phyloP scores from a whole-genome alignment of 306 rosid species.

The Inga oerstediana region DNA sequence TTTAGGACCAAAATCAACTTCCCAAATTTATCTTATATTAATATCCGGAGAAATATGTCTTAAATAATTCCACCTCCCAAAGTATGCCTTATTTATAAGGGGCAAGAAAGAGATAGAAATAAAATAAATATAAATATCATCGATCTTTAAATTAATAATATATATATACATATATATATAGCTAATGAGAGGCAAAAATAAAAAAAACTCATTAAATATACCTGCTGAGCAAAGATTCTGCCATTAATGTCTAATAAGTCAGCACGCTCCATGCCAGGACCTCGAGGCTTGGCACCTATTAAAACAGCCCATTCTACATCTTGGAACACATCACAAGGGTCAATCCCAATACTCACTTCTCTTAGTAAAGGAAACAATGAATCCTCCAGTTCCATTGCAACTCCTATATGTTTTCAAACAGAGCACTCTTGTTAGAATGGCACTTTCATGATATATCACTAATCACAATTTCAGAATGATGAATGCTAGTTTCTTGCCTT shows the following conservation, averaged over 20 bases:
- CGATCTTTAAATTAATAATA: too few relatives aligned
- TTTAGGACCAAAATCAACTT: too few relatives aligned
- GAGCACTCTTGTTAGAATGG: constrained; percentile 2
- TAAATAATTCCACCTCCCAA: too few relatives aligned
- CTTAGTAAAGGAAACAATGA: constrained; percentile 87
- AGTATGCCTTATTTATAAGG: too few relatives aligned
- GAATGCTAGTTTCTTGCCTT: constrained; percentile 54
- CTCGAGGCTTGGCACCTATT: constrained; percentile 98
- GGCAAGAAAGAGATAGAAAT: too few relatives aligned
- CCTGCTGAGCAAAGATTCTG: constrained; percentile 87
- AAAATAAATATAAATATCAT: too few relatives aligned
- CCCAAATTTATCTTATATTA: too few relatives aligned
- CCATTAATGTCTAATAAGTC: constrained; percentile 86
- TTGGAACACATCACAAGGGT: constrained; percentile 94
- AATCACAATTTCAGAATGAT: background rate
- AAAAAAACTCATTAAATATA: too few relatives aligned
- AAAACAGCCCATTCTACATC: constrained; percentile 96
- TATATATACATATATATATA: too few relatives aligned
- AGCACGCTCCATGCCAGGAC: constrained; percentile 98
- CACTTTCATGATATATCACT: background rate
- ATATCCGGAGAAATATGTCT: too few relatives aligned
- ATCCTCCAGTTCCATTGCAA: constrained; percentile 99
- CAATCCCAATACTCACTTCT: constrained; percentile 85
- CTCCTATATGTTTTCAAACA: constrained; percentile 58
- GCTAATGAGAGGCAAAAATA: too few relatives aligned